Conservation (phyloP, 495 filamentous ascomycete species). For the Penicillium ucsense region DNA sequence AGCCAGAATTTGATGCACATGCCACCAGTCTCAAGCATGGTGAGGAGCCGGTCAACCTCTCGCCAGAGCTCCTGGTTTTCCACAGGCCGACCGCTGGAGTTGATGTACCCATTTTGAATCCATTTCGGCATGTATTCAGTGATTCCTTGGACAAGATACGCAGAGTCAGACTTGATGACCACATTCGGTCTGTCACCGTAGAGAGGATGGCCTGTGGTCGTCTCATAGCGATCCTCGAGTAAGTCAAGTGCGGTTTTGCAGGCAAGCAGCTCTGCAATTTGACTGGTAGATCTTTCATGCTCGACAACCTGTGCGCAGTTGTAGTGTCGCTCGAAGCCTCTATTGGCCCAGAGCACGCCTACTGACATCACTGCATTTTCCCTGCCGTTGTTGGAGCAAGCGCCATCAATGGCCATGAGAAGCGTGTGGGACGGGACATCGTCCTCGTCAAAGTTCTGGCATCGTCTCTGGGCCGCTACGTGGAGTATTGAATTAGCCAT, state of each 20-base stretch:
- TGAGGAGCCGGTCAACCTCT: conserved; percentile 25
- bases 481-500: background rate
- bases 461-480: background rate
- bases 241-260: background rate
- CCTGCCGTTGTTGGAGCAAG: conserved; percentile 2
- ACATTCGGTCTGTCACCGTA: background rate
- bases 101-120: conserved; percentile 25
- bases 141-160: conserved; percentile 30
- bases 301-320: conserved; percentile 16
- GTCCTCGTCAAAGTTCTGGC: background rate
- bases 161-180: conserved; percentile 22
- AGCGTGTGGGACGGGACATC: background rate
- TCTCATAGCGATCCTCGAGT: background rate
- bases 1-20: conserved; percentile 32
- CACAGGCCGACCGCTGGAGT: conserved; percentile 9
- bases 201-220: too few relatives aligned
- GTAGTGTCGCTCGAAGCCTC: conserved; percentile 12
- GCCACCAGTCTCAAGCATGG: conserved; percentile 9
- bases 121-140: conserved; percentile 22
- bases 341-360: background rate
- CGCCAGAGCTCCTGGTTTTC: conserved; percentile 38
- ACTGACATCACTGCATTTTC: background rate
- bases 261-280: conserved; percentile 1
- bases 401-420: background rate
- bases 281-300: conserved; percentile 27